Evolutionary conservation across 73 alveolate species (phyloP).

Genomic region (Tetrahymena elliotti): DNA sequence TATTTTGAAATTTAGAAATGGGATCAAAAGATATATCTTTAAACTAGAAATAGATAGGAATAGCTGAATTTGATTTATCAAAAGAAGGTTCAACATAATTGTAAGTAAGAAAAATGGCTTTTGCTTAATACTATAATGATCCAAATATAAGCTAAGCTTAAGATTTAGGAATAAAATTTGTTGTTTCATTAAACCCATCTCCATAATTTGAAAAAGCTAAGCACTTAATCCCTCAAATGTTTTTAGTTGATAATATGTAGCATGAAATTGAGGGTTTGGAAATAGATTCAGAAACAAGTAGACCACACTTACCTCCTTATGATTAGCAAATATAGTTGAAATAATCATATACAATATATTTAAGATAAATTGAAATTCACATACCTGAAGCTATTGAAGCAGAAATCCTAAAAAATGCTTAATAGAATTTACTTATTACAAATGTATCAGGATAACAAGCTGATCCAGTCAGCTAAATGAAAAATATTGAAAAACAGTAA

Average conservation of each 20-base stretch:
- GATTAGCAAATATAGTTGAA: not conserved
- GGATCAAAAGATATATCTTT: not conserved
- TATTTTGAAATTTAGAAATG: not conserved
- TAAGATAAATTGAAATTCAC: not conserved
- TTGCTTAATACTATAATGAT: not conserved
- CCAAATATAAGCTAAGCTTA: not conserved
- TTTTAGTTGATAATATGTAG: not conserved
- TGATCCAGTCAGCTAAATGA: not conserved
- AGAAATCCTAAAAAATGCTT: not conserved
- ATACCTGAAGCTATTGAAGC: not conserved
- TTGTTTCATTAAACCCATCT: not conserved
- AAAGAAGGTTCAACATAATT: not conserved
- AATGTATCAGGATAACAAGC: not conserved
- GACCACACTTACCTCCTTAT: not conserved
- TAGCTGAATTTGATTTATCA: not conserved
- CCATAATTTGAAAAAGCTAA: not conserved
- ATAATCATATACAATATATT: not conserved
- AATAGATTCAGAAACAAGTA: not conserved
- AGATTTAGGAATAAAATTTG: not conserved
- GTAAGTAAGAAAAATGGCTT: not conserved
- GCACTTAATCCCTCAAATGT: not conserved
- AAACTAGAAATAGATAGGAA: not conserved
- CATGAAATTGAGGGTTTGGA: not conserved
- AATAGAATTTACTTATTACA: not conserved
- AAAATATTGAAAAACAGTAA: not conserved